A percentile compares a stretch with the other conserved stretches of the same genome.
phyloP scores from a whole-genome alignment of 108 stramenopile genomes.

The Mediolabrus comicus region DNA sequence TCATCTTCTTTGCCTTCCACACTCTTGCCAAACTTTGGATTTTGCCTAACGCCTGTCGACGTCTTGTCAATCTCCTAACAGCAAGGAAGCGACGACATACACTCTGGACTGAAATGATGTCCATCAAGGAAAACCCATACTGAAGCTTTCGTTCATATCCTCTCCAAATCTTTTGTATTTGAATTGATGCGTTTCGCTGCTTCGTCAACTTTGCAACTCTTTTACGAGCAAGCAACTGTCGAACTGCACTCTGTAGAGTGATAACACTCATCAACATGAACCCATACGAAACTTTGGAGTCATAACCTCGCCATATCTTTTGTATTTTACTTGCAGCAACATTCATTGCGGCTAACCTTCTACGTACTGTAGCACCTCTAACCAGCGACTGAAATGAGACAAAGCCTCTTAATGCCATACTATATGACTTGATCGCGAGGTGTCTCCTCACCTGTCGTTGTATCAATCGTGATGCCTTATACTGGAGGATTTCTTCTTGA shows the following conservation, averaged over 20 bases:
- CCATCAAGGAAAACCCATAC: conserved; percentile 44
- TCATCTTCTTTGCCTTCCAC: conserved; percentile 18
- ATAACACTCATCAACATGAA: background rate
- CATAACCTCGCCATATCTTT: conserved; percentile 30
- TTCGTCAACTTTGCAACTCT: conserved; percentile 6
- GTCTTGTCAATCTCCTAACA: background rate
- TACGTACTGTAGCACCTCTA: background rate
- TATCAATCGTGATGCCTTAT: conserved; percentile 13
- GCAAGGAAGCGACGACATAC: conserved; percentile 7
- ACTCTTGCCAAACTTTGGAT: conserved; percentile 22
- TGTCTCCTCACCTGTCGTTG: conserved; percentile 14
- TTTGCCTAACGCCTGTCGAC: background rate
- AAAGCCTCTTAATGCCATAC: conserved; percentile 10
- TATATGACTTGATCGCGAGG: conserved; percentile 26
- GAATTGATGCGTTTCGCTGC: conserved; percentile 24
- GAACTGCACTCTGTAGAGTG: conserved; percentile 27
- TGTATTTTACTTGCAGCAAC: conserved; percentile 41
- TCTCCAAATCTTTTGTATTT: conserved; percentile 42
- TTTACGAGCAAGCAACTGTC: conserved; percentile 31
- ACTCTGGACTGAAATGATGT: conserved; percentile 45
- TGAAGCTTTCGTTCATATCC: conserved; percentile 24
- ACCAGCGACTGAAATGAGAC: conserved; percentile 18
- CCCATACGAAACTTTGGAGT: conserved; percentile 6
- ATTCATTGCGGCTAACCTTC: background rate
- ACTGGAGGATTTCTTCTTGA: conserved; percentile 7